Conservation (phyloP, 768 basidiomycete species). For the Tephrocybe rancida region DNA sequence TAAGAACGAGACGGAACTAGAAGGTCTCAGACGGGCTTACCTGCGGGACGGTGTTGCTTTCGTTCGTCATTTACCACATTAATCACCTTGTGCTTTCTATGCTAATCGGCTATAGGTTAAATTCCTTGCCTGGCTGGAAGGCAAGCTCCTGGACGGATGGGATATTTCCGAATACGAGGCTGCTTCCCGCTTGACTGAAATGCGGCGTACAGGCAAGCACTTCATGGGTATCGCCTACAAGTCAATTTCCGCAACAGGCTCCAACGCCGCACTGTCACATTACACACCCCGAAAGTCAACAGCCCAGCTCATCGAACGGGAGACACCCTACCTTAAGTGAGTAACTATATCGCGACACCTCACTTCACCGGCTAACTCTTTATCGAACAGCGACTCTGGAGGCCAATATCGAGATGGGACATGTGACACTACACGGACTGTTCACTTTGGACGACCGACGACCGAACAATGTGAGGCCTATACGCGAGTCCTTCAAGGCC, state of each 20-base stretch:
- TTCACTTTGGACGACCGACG: conserved; percentile 89
- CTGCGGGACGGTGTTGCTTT: conserved; percentile 87
- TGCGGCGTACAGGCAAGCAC: conserved; percentile 66
- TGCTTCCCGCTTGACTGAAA: conserved; percentile 79
- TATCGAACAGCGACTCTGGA: conserved; percentile 76
- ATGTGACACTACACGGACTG: conserved; percentile 79
- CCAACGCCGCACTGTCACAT: conserved; percentile 94
- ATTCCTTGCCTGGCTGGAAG: conserved; percentile 92
- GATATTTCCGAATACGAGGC: conserved; percentile 94
- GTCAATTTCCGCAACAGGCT: conserved; percentile 86
- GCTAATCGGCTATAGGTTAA: conserved; percentile 43
- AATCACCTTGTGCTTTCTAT: conserved; percentile 10
- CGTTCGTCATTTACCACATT: conserved; percentile 44
- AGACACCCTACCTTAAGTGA: conserved; percentile 89
- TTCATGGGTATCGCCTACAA: conserved; percentile 89
- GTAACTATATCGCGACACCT: conserved; percentile 26
- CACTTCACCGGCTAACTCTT: neutral
- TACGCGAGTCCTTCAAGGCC: conserved; percentile 94
- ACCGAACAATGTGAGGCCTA: conserved; percentile 87
- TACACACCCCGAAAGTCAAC: conserved; percentile 76
- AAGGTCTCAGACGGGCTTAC: conserved; percentile 84
- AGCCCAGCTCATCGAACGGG: conserved; percentile 74
- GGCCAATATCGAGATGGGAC: conserved; percentile 91
- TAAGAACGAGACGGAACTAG: conserved; percentile 87
- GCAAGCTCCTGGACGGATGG: conserved; percentile 73